Percentiles rank a stretch among this genome's conserved stretches.
phyloP scores from a whole-genome alignment of 164 flowering plant species.

The Dillenia turbinata region DNA sequence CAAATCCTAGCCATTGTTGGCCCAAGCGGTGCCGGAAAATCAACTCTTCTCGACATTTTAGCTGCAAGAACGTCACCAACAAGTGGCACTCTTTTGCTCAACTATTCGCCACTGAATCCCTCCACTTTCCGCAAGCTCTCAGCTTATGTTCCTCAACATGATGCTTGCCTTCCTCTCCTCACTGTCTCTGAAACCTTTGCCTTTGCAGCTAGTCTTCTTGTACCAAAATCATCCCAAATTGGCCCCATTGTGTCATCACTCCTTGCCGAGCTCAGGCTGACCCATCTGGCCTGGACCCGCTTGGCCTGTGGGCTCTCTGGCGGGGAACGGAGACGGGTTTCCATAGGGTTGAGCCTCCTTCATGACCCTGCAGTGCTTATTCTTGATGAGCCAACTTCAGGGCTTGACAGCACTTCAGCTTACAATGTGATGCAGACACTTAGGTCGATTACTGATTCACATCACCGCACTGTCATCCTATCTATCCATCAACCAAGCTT shows the following conservation, averaged over 20 bases:
- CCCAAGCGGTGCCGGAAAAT: conserved; percentile 93
- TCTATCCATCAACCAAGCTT: conserved; percentile 96
- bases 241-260: conserved; percentile 36
- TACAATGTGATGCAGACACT: conserved; percentile 69
- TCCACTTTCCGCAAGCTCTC: conserved; percentile 71
- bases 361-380: conserved; percentile 79
- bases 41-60: conserved; percentile 85
- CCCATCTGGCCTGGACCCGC: conserved; percentile 50
- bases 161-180: conserved; percentile 65
- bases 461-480: conserved; percentile 59
- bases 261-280: conserved; percentile 57
- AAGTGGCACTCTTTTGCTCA: conserved; percentile 60
- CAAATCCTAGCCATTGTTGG: conserved; percentile 88
- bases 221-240: conserved; percentile 31
- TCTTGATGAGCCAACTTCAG: conserved; percentile 95
- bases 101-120: conserved; percentile 55
- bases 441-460: conserved; percentile 39
- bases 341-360: conserved; percentile 87
- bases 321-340: conserved; percentile 81
- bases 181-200: conserved; percentile 78
- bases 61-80: conserved; percentile 72
- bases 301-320: conserved; percentile 68
- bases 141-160: conserved; percentile 89
- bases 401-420: conserved; percentile 86
- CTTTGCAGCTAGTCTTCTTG: conserved; percentile 66